Evolutionary conservation across 495 filamentous ascomycete species (phyloP).

Genomic region (Neurospora cerealis): DNA sequence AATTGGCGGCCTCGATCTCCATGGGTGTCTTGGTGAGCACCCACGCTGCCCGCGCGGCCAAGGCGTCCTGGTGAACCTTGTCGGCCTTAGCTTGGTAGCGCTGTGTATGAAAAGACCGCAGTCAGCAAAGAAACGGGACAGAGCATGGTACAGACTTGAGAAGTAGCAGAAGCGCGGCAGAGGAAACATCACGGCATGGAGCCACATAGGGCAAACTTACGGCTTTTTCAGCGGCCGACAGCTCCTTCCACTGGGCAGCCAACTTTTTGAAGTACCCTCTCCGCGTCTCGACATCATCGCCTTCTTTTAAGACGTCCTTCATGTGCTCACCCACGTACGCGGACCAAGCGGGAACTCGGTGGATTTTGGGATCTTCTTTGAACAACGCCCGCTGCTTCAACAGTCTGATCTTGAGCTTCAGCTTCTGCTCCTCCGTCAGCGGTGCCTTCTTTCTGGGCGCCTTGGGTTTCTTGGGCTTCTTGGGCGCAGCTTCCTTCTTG

Average conservation of each 20-base stretch:
- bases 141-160: neutral
- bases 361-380: slow-evolving; percentile 12
- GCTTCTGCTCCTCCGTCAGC: slow-evolving; percentile 5
- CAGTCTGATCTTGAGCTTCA: slow-evolving; percentile 5
- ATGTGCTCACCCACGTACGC: slow-evolving; percentile 11
- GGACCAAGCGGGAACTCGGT: slow-evolving; percentile 8
- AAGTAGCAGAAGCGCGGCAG: neutral
- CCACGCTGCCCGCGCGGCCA: slow-evolving; percentile 45
- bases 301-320: neutral
- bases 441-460: slow-evolving; percentile 7
- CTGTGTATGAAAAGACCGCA: slow-evolving; percentile 9
- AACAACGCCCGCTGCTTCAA: slow-evolving; percentile 20
- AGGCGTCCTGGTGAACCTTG: slow-evolving; percentile 36
- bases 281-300: neutral
- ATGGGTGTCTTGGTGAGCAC: slow-evolving; percentile 44
- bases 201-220: slow-evolving; percentile 12
- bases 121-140: neutral
- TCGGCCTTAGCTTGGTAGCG: slow-evolving; percentile 35
- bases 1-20: slow-evolving; percentile 53
- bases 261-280: neutral
- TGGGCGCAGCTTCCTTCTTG: slow-evolving; percentile 1
- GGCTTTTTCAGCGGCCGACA: slow-evolving; percentile 20
- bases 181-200: neutral
- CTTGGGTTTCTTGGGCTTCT: slow-evolving; percentile 11
- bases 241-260: slow-evolving; percentile 9